phyloP scores from a whole-genome alignment of 345 rosid species.

The Sapria himalayana region DNA sequence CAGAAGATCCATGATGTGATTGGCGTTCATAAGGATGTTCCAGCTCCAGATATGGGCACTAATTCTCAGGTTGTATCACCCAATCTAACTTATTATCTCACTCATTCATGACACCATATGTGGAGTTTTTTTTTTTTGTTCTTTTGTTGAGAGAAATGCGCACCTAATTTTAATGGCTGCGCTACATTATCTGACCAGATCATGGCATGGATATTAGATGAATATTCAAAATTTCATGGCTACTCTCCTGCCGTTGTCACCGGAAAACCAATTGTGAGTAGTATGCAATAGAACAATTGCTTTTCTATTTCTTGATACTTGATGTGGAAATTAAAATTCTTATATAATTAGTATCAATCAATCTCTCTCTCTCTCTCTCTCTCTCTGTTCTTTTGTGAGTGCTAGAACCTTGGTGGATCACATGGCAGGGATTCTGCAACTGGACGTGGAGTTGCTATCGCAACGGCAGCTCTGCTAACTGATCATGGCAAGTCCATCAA shows the following conservation, averaged over 20 bases:
- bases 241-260: conserved; percentile 93
- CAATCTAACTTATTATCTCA: no score
- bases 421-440: conserved; percentile 97
- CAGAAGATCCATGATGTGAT: conserved; percentile 95
- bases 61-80: conserved; percentile 39
- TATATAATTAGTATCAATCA: neutral
- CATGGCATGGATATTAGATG: conserved; percentile 96
- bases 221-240: conserved; percentile 91
- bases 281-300: no score
- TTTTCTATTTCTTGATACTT: no score
- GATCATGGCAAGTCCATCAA: conserved; percentile 62
- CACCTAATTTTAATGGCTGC: no score
- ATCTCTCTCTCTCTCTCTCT: neutral
- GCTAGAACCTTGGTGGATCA: conserved; percentile 97
- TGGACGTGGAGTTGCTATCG: conserved; percentile 81
- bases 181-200: conserved; percentile 28
- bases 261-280: conserved; percentile 68
- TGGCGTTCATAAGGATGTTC: conserved; percentile 77
- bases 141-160: no score
- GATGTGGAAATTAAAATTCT: no score
- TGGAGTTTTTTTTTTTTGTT: neutral
- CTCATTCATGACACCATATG: no score
- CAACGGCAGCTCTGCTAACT: conserved; percentile 80
- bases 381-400: neutral
- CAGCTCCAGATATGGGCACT: conserved; percentile 97